A percentile compares a stretch with the other conserved stretches of the same genome.
phyloP scores from a whole-genome alignment of 495 filamentous ascomycete genomes.

The Aspergillus cristatus region DNA sequence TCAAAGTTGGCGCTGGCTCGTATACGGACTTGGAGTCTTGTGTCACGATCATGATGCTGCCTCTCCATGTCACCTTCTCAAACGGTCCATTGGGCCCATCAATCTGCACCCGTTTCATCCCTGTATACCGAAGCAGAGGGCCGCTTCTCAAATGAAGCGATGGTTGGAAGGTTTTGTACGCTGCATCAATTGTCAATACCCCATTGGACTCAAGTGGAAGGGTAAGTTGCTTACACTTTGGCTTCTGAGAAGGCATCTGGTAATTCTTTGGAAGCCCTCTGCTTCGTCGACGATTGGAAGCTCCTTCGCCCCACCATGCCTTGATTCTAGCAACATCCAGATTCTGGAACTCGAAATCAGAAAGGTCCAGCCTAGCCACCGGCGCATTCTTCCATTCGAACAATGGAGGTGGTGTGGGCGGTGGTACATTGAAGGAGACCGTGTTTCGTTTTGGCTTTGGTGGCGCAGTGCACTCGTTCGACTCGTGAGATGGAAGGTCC shows the following conservation, averaged over 20 bases:
- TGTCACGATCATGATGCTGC: conserved; percentile 90
- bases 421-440: conserved; percentile 40
- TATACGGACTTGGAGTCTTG: conserved; percentile 73
- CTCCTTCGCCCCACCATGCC: conserved; percentile 38
- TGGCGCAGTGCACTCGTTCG: conserved; percentile 16
- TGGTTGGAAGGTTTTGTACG: conserved; percentile 67
- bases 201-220: background rate
- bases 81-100: conserved; percentile 27
- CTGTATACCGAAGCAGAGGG: conserved; percentile 80
- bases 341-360: conserved; percentile 36
- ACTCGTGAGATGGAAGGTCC: conserved; percentile 10
- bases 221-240: conserved; percentile 19
- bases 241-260: conserved; percentile 28
- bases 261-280: conserved; percentile 32
- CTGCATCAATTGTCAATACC: conserved; percentile 25
- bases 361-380: conserved; percentile 20
- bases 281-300: conserved; percentile 29
- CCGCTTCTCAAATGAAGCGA: conserved; percentile 80
- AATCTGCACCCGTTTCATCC: conserved; percentile 44
- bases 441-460: conserved; percentile 30
- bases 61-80: conserved; percentile 79
- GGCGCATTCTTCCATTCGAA: conserved; percentile 37
- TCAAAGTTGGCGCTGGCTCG: conserved; percentile 63
- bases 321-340: conserved; percentile 32
- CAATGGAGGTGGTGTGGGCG: conserved; percentile 37